Conservation (phyloP, 495 filamentous ascomycete genomes). For the Tuber microsphaerosporum region DNA sequence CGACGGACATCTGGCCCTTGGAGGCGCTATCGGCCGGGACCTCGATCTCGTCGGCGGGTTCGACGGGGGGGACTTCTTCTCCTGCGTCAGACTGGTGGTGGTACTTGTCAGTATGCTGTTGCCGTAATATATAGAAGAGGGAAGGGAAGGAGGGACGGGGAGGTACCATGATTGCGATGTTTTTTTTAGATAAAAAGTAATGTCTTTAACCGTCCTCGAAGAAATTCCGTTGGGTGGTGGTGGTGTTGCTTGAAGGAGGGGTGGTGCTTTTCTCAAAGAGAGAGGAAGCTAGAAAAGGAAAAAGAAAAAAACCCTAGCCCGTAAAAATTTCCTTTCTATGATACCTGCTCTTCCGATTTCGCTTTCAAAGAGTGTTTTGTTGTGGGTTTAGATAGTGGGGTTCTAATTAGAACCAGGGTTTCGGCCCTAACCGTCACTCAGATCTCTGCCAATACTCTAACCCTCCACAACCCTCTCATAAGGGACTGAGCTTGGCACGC, state of each 20-base stretch:
- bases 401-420: neutral
- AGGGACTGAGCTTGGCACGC: neutral
- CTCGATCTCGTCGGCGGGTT: conserved; percentile 80
- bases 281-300: neutral
- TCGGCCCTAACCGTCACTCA: neutral
- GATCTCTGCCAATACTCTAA: neutral
- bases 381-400: neutral
- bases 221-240: conserved; percentile 36
- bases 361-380: neutral
- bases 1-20: conserved; percentile 92
- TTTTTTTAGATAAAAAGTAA: conserved; percentile 20
- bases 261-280: conserved; percentile 13
- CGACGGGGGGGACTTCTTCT: conserved; percentile 48
- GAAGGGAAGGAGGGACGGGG: neutral
- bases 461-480: neutral
- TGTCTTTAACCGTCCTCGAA: conserved; percentile 43
- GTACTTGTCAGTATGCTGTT: conserved; percentile 4
- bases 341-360: neutral
- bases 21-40: conserved; percentile 69
- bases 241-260: conserved; percentile 27
- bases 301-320: neutral
- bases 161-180: conserved; percentile 24
- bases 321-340: neutral
- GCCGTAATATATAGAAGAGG: neutral
- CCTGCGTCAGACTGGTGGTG: conserved; percentile 44